Evolutionary conservation across 257 asterid genomes (phyloP), one percentile per base, ranked within the genome.

Genomic region (Marsdenia floribunda): DNA sequence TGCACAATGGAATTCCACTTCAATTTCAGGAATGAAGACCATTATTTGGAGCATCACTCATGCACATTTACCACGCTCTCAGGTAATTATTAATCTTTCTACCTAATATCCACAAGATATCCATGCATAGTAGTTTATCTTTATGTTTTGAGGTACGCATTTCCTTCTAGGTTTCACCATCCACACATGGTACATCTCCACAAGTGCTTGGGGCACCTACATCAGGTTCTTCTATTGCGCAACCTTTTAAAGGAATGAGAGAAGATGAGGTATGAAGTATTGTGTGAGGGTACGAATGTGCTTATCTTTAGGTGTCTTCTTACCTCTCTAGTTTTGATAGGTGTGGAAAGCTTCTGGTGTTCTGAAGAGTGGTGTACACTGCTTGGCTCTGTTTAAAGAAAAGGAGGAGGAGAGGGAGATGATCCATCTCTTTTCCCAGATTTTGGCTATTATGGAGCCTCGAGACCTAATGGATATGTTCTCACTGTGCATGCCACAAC

Each of bases 401-500:
- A 92, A 92, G 85, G 99, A 95, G 73, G 99, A 95, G 82, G 99
- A 94, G 87, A 87, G 96, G 81, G 98, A 95, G 69, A 95, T 95
- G 99, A 88, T 95, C 84, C 89, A 84, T 79, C 89, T 88, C 49
- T 95, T 95, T 71, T 95, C 99, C 80, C 93, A 92, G 82, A 90
- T 95, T 80, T 83, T 95, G 85, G 90, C 99, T 75, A 95, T 92
- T 77, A 95, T 92, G 99, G 99, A 95, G 77, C 98, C 99, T 58
- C 91, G 99, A 40, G 97, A 95, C 78, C 83, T 95, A 59, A 95
- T 95, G 99, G 99, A 95, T 87, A 95, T 95, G 98, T 95, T 95
- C 72, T 90, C 99, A 15, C 80, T 95, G 87, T 95, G 99, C 89
- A 92, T 95, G 98, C 92, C 96, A 3, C 97, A 92, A 84, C 97